A percentile compares a stretch with the other conserved stretches of the same genome.
Conservation (phyloP, 495 filamentous ascomycete genomes). For the Baudoinia panamericana region DNA sequence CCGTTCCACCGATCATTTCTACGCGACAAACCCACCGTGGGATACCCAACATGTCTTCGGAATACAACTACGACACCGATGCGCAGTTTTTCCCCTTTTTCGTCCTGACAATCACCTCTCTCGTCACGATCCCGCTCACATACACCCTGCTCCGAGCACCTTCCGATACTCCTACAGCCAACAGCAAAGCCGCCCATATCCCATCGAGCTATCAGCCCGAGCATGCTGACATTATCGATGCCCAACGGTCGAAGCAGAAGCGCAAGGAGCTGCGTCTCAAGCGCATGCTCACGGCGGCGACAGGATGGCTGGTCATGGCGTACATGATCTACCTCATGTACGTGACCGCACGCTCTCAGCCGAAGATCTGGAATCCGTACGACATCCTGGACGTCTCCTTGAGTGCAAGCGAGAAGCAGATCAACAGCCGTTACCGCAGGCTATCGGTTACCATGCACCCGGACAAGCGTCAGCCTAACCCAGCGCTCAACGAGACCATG, state of each 20-base stretch:
- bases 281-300: conserved; percentile 59
- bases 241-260: conserved; percentile 74
- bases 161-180: conserved; percentile 37
- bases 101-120: conserved; percentile 74
- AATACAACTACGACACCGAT: conserved; percentile 92
- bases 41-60: conserved; percentile 75
- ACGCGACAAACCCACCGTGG: no score
- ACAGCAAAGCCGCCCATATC: conserved; percentile 55
- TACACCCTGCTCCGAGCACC: conserved; percentile 56
- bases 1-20: no score
- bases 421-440: conserved; percentile 76
- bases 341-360: conserved; percentile 54
- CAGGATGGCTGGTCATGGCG: conserved; percentile 74
- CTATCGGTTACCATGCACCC: conserved; percentile 81
- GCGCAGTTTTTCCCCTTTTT: conserved; percentile 99
- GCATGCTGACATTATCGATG: conserved; percentile 70
- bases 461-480: conserved; percentile 75
- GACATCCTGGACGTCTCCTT: conserved; percentile 77
- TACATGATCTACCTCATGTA: conserved; percentile 87
- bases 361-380: conserved; percentile 92
- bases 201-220: conserved; percentile 66
- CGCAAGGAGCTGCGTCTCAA: conserved; percentile 82
- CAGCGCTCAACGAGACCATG: conserved; percentile 74
- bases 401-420: conserved; percentile 75
- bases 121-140: conserved; percentile 83